These are phyloP conservation scores for Aureobasidium sp. DNA, from an alignment of 2,329 filamentous ascomycete genomes.

Conservation along the genomic window DNA sequence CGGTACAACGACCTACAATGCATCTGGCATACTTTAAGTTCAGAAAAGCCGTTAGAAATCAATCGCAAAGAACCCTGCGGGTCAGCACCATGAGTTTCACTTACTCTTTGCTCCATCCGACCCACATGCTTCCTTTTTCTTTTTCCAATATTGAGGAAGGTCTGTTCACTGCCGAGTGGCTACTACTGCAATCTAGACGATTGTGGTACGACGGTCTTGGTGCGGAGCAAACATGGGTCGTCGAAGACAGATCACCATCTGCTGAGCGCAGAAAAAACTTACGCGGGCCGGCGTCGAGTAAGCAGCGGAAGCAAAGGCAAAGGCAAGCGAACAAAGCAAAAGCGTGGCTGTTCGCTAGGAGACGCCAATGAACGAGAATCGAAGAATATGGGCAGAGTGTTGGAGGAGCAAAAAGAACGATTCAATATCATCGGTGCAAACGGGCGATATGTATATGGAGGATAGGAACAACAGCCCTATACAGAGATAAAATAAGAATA, in stretches of 20 bases:
- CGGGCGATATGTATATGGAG: slow-evolving; percentile 9
- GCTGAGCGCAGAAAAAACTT: slow-evolving; percentile 6
- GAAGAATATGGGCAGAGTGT: neutral
- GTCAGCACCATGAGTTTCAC: neutral
- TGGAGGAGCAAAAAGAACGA: neutral
- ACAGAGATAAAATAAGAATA: slow-evolving; percentile 8
- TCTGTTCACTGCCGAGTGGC: slow-evolving; percentile 6
- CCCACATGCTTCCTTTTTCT: slow-evolving; percentile 12
- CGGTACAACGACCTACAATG: slow-evolving; percentile 11
- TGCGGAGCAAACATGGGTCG: neutral
- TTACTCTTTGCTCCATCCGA: neutral
- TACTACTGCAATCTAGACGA: slow-evolving; percentile 11
- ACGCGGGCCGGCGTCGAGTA: slow-evolving; percentile 9
- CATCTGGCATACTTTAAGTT: slow-evolving; percentile 8
- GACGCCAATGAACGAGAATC: slow-evolving; percentile 7
- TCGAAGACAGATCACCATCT: slow-evolving; percentile 7
- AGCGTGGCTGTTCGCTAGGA: slow-evolving; percentile 9
- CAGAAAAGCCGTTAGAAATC: slow-evolving; percentile 6
- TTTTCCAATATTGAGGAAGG: slow-evolving; percentile 2
- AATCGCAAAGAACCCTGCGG: neutral
- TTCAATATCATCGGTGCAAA: slow-evolving; percentile 6
- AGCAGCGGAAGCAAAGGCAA: slow-evolving; percentile 1
- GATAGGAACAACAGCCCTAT: slow-evolving; percentile 5
- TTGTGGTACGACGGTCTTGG: slow-evolving; percentile 7
- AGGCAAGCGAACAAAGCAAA: slow-evolving; percentile 9